Conservation (phyloP, 2,329 filamentous ascomycete genomes). For the Xylaria sp. region DNA sequence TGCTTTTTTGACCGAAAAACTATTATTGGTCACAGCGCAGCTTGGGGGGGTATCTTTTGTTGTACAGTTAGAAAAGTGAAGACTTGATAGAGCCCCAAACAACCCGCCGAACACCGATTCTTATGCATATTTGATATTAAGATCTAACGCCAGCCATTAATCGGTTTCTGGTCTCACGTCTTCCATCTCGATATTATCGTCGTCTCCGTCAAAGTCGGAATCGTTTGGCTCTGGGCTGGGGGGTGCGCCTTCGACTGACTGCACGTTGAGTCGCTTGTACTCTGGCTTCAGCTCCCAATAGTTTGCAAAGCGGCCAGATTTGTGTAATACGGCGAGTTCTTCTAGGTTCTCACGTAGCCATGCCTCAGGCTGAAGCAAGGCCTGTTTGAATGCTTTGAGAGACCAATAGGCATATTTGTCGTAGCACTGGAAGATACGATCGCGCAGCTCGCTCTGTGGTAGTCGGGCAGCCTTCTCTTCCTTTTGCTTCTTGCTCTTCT, state of each 20-base stretch:
- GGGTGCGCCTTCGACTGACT: conserved; percentile 57
- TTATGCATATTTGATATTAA: conserved; percentile 11
- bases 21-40: not conserved
- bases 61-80: conserved; percentile 24
- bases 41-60: conserved; percentile 23
- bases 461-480: conserved; percentile 73
- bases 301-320: conserved; percentile 82
- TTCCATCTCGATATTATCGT: conserved; percentile 76
- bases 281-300: conserved; percentile 82
- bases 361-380: conserved; percentile 86
- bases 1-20: not conserved
- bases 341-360: conserved; percentile 87
- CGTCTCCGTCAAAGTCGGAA: conserved; percentile 67
- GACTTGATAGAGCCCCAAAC: not conserved
- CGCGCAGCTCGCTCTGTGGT: conserved; percentile 84
- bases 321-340: conserved; percentile 80
- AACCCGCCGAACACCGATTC: conserved; percentile 32
- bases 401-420: conserved; percentile 88
- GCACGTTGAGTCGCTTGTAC: conserved; percentile 62
- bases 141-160: not conserved
- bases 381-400: conserved; percentile 81
- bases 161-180: conserved; percentile 54
- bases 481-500: conserved; percentile 72
- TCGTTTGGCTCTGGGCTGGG: conserved; percentile 53
- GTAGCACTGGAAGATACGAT: conserved; percentile 84